Conservation (phyloP, 768 basidiomycete genomes). For the Suillus plorans region DNA sequence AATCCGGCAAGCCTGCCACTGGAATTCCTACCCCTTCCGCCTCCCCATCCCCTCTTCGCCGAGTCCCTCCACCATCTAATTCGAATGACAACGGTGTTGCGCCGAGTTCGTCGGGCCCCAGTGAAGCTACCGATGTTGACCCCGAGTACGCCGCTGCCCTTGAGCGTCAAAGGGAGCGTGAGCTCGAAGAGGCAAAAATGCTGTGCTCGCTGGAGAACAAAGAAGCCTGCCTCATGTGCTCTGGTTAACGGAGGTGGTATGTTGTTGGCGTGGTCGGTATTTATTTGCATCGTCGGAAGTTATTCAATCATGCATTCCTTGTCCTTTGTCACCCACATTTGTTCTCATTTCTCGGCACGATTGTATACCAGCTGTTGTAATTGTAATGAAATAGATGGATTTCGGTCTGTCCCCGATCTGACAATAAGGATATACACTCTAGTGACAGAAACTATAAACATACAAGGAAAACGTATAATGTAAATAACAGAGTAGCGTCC, state of each 20-base stretch:
- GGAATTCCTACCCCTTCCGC: constrained; percentile 26
- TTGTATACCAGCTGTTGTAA: constrained; percentile 19
- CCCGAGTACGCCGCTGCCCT: constrained; percentile 83
- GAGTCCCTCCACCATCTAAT: constrained; percentile 32
- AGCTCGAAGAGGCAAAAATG: constrained; percentile 79
- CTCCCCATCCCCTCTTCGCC: constrained; percentile 24
- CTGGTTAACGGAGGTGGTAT: constrained; percentile 47
- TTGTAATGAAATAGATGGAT: constrained; percentile 10
- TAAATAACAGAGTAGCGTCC: neutral
- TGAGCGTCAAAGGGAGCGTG: constrained; percentile 64
- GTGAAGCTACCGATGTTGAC: constrained; percentile 39
- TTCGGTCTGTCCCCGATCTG: neutral
- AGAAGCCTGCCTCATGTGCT: constrained; percentile 93
- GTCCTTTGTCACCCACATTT: constrained; percentile 7
- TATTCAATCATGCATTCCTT: constrained; percentile 8
- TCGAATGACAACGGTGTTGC: constrained; percentile 11
- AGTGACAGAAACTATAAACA: neutral
- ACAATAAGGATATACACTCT: neutral
- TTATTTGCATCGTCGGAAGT: neutral
- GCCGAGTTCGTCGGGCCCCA: constrained; percentile 16
- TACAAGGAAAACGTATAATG: neutral
- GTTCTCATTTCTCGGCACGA: constrained; percentile 13
- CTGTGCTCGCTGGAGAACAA: constrained; percentile 90
- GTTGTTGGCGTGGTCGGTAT: neutral
- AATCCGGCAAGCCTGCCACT: constrained; percentile 17